Evolutionary conservation across 805 yeast species (phyloP).

Genomic region (Candida michaelii): DNA sequence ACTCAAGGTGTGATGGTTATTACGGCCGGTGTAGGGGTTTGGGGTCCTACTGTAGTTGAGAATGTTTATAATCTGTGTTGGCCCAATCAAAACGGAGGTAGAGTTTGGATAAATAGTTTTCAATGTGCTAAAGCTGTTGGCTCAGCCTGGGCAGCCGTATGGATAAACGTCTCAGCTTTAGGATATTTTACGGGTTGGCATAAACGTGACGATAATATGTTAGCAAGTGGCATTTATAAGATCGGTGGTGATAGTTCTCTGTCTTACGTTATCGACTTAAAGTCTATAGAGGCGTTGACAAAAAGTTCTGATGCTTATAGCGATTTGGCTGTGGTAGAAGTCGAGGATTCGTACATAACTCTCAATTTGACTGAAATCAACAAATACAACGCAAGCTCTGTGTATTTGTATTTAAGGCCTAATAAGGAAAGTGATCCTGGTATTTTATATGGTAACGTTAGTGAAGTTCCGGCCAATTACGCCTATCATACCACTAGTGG

Average conservation of each 20-base stretch:
- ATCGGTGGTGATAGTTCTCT: constrained; percentile 1
- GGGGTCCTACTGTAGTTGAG: constrained; percentile 2
- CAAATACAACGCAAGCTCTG: constrained; percentile 1
- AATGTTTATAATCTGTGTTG: constrained; percentile 4
- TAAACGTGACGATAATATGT: constrained; percentile 3
- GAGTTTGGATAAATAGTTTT: neutral
- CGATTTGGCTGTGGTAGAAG: neutral
- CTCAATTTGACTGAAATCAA: constrained; percentile 2
- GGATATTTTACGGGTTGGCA: constrained; percentile 4
- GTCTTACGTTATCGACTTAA: constrained; percentile 1
- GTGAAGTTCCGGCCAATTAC: neutral
- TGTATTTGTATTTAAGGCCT: neutral
- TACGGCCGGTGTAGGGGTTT: constrained; percentile 3
- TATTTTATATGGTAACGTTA: neutral
- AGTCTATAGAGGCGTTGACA: neutral
- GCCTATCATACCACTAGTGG: constrained; percentile 1
- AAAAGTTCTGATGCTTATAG: neutral
- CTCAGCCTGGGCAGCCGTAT: neutral
- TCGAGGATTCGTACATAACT: neutral
- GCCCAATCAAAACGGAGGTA: neutral
- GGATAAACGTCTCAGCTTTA: neutral
- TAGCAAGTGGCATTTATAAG: constrained; percentile 3
- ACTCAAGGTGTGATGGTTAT: constrained; percentile 1
- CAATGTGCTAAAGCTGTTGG: constrained; percentile 6
- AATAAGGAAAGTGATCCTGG: neutral